These are phyloP conservation scores for Carex kokanica DNA, from an alignment of 176 grass and related monocot species.

Conservation along the genomic window DNA sequence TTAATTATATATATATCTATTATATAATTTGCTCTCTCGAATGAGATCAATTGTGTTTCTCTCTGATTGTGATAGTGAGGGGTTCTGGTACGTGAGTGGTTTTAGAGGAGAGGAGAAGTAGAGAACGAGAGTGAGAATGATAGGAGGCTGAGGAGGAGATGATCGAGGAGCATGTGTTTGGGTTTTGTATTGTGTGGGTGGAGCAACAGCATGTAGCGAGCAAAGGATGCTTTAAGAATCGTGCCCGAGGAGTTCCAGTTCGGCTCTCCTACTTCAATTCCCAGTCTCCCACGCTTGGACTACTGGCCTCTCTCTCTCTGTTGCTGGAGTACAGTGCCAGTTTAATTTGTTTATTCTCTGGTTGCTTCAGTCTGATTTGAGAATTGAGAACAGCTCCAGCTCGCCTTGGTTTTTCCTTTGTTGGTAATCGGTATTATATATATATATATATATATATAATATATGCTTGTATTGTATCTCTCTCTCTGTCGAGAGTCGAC, in stretches of 20 bases:
- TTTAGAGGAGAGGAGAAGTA: slow-evolving; percentile 12
- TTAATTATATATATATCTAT: background rate
- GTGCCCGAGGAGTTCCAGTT: slow-evolving; percentile 5
- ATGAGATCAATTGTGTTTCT: too few species aligned
- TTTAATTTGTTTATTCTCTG: slow-evolving; percentile 21
- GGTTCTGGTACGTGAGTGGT: too few species aligned
- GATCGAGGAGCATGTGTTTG: slow-evolving; percentile 50
- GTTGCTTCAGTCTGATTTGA: background rate
- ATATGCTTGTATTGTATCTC: background rate
- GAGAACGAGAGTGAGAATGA: too few species aligned
- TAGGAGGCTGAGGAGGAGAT: background rate
- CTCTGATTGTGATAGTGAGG: background rate
- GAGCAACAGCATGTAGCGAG: background rate
- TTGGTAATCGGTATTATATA: background rate
- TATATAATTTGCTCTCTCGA: too few species aligned
- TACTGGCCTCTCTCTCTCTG: background rate
- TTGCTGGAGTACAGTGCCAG: background rate
- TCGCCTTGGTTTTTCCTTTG: slow-evolving; percentile 38
- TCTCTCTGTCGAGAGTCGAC: background rate
- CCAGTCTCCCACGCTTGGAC: slow-evolving; percentile 29
- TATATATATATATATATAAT: background rate
- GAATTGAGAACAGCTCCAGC: slow-evolving; percentile 20
- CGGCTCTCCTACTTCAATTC: slow-evolving; percentile 22
- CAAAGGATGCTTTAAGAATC: slow-evolving; percentile 3
- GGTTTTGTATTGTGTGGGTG: slow-evolving; percentile 80